Conservation (phyloP, 352 stramenopile genomes). For the Pythium phragmitis region DNA sequence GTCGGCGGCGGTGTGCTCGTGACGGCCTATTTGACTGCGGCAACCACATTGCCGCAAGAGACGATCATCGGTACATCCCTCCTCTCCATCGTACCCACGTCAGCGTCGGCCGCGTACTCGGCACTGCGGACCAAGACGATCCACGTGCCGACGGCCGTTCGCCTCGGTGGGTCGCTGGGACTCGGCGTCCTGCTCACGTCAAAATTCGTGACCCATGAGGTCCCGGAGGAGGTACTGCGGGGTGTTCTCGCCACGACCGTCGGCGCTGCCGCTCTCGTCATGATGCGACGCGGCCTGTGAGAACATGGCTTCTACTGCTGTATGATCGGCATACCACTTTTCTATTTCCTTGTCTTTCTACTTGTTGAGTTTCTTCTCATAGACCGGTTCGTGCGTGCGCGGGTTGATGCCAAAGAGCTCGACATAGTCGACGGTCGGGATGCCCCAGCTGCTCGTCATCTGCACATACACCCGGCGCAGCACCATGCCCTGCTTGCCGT, state of each 20-base stretch:
- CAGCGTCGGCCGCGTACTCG: conserved; percentile 67
- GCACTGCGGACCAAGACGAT: conserved; percentile 69
- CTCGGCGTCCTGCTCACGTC: conserved; percentile 70
- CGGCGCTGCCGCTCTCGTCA: conserved; percentile 61
- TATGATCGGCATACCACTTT: too few species aligned
- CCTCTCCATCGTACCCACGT: conserved; percentile 75
- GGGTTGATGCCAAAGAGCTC: conserved; percentile 81
- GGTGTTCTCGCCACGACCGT: conserved; percentile 67
- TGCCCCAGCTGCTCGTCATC: conserved; percentile 80
- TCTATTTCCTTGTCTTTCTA: conserved; percentile 20
- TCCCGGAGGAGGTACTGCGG: conserved; percentile 70
- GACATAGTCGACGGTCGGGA: conserved; percentile 80
- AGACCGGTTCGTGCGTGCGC: conserved; percentile 53
- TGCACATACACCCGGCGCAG: conserved; percentile 81
- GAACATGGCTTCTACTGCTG: background rate
- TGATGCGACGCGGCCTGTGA: conserved; percentile 72
- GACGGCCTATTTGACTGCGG: conserved; percentile 78
- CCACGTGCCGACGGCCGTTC: conserved; percentile 62
- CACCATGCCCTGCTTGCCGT: conserved; percentile 57
- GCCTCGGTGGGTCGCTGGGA: conserved; percentile 62
- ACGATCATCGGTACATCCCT: conserved; percentile 82
- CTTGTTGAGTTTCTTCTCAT: conserved; percentile 87
- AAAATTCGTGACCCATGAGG: conserved; percentile 76
- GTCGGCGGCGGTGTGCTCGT: conserved; percentile 84
- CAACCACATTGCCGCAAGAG: conserved; percentile 75